phyloP scores from a whole-genome alignment of 2,329 filamentous ascomycete species.

The Alternaria burnsii region DNA sequence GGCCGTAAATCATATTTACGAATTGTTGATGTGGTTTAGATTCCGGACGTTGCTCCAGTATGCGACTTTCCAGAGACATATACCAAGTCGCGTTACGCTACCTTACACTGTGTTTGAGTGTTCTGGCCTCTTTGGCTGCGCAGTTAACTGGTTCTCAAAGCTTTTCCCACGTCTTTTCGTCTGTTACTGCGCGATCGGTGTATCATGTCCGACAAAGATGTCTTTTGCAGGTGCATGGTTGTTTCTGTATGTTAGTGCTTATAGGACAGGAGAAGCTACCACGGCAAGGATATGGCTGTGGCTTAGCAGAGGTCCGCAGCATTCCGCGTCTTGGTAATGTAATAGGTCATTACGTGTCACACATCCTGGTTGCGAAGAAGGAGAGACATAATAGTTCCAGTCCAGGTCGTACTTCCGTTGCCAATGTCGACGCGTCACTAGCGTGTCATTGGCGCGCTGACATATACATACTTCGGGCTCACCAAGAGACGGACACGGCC shows the following conservation, averaged over 20 bases:
- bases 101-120: neutral
- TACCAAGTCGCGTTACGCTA: no score
- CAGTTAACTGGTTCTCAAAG: neutral
- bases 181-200: neutral
- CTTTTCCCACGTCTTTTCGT: neutral
- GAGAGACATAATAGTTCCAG: no score
- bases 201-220: neutral
- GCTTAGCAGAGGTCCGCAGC: neutral
- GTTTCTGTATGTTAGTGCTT: neutral
- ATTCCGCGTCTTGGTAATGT: neutral
- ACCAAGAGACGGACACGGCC: no score
- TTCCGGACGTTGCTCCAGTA: neutral
- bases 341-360: no score
- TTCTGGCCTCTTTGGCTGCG: neutral
- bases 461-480: no score
- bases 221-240: neutral
- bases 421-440: no score
- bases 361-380: no score
- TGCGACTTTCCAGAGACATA: neutral
- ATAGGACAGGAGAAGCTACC: neutral
- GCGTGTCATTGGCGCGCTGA: no score
- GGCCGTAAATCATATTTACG: neutral
- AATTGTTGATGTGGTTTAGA: neutral
- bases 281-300: neutral
- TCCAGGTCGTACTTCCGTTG: no score